Evolutionary conservation across 192 early-diverging fungal genomes (phyloP).

Genomic region (Gryganskiella cystojenkinii): DNA sequence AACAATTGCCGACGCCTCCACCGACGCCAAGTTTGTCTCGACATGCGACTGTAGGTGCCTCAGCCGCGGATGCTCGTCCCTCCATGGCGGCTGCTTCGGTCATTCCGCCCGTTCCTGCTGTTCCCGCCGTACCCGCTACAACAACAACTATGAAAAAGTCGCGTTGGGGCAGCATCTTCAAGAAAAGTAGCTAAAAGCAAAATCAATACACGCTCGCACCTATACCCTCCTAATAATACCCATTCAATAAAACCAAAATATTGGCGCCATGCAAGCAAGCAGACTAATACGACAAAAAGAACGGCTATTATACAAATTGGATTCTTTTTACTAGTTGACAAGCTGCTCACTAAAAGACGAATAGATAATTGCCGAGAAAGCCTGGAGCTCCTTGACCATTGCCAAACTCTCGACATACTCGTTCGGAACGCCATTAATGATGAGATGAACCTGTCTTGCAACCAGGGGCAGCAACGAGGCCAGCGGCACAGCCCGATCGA

Average conservation of each 20-base stretch:
- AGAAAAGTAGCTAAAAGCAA: too few relatives aligned
- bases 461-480: conserved; percentile 74
- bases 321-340: conserved; percentile 5
- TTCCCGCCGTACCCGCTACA: not conserved
- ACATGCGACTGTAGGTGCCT: not conserved
- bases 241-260: not conserved
- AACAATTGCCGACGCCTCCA: too few relatives aligned
- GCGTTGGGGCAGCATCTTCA: conserved; percentile 37
- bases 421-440: conserved; percentile 78
- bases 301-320: not conserved
- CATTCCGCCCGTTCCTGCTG: not conserved
- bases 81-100: not conserved
- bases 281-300: not conserved
- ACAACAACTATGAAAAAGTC: conserved; percentile 23
- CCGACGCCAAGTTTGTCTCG: too few relatives aligned
- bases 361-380: conserved; percentile 81
- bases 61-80: not conserved
- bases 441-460: conserved; percentile 73
- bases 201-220: too few relatives aligned
- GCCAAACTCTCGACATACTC: conserved; percentile 77
- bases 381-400: conserved; percentile 78
- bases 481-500: conserved; percentile 56
- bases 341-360: conserved; percentile 66
- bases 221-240: not conserved
- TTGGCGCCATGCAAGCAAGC: not conserved